A percentile compares a stretch with the other conserved stretches of the same genome.
Evolutionary conservation across 768 basidiomycete genomes (phyloP).

Genomic region (Boletus rubescentipes): DNA sequence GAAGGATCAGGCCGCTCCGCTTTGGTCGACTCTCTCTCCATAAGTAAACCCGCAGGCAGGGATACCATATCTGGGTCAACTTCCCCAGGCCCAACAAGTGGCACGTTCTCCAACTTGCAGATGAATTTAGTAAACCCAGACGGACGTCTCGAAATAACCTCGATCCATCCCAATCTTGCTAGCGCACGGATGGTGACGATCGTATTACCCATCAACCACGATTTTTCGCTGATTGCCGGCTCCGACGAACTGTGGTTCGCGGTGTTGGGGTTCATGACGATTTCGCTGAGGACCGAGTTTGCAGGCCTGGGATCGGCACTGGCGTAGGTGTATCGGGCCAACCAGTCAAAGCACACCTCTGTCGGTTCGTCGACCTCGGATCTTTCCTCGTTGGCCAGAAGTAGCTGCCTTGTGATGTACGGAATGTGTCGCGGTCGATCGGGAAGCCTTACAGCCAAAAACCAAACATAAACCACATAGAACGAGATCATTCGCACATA

Average conservation of each 20-base stretch:
- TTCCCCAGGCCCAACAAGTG: slow-evolving; percentile 80
- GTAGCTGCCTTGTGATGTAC: slow-evolving; percentile 83
- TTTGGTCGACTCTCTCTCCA: slow-evolving; percentile 53
- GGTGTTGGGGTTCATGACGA: slow-evolving; percentile 62
- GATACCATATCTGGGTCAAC: slow-evolving; percentile 77
- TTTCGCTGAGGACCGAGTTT: slow-evolving; percentile 71
- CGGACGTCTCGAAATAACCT: slow-evolving; percentile 79
- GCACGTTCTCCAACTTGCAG: slow-evolving; percentile 86
- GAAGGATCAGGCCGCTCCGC: slow-evolving; percentile 29
- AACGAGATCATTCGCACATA: slow-evolving; percentile 90
- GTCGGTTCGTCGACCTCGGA: slow-evolving; percentile 80
- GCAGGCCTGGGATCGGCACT: slow-evolving; percentile 92
- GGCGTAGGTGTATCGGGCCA: slow-evolving; percentile 91
- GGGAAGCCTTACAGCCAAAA: slow-evolving; percentile 78
- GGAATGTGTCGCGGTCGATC: slow-evolving; percentile 80
- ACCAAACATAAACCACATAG: slow-evolving; percentile 93
- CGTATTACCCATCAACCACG: slow-evolving; percentile 85
- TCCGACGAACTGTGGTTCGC: slow-evolving; percentile 35
- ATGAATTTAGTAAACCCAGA: slow-evolving; percentile 87
- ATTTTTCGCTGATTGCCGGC: slow-evolving; percentile 56
- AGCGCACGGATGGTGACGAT: slow-evolving; percentile 80
- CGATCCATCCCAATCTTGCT: slow-evolving; percentile 80
- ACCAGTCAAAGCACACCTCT: slow-evolving; percentile 97
- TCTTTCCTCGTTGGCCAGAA: slow-evolving; percentile 80
- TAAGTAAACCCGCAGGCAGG: slow-evolving; percentile 68